phyloP scores from a whole-genome alignment of 179 eudicot species.

The Spinacia oleracea region DNA sequence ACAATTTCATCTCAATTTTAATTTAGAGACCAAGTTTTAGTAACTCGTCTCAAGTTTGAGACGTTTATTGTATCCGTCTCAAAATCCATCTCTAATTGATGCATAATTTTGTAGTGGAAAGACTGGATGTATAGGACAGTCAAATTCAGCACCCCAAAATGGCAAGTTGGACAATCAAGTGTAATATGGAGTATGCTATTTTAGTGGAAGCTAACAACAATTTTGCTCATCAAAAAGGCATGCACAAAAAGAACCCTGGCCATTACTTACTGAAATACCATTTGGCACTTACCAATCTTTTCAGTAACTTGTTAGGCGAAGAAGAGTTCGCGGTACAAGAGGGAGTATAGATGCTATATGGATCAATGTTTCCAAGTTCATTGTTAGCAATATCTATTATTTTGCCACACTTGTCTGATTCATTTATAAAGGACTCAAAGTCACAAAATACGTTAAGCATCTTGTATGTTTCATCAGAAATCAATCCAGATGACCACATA shows the following conservation, averaged over 20 bases:
- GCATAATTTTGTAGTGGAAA: too few relatives aligned
- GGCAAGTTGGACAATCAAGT: background rate
- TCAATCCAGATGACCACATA: slow-evolving; percentile 94
- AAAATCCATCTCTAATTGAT: too few relatives aligned
- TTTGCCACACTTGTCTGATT: slow-evolving; percentile 54
- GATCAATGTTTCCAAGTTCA: slow-evolving; percentile 84
- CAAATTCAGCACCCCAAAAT: background rate
- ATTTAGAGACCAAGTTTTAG: too few relatives aligned
- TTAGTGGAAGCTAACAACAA: background rate
- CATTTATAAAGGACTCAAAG: slow-evolving; percentile 58
- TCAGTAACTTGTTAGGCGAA: slow-evolving; percentile 40
- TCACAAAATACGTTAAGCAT: slow-evolving; percentile 60
- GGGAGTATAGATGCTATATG: slow-evolving; percentile 90
- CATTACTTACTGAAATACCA: background rate
- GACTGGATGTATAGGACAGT: background rate
- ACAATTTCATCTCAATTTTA: too few relatives aligned
- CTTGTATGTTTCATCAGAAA: slow-evolving; percentile 86
- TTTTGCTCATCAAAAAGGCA: background rate
- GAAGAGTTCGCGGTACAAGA: slow-evolving; percentile 73
- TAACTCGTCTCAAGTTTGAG: too few relatives aligned
- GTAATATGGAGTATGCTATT: background rate
- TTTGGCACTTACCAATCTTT: slow-evolving; percentile 48
- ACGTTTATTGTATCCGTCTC: too few relatives aligned
- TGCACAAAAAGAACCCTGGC: slow-evolving; percentile 3
- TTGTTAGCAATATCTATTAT: slow-evolving; percentile 50